Percentiles rank a stretch among this genome's conserved stretches.
Conservation (phyloP, 208 protist species). For the Leptomonas pyrrhocoris region DNA sequence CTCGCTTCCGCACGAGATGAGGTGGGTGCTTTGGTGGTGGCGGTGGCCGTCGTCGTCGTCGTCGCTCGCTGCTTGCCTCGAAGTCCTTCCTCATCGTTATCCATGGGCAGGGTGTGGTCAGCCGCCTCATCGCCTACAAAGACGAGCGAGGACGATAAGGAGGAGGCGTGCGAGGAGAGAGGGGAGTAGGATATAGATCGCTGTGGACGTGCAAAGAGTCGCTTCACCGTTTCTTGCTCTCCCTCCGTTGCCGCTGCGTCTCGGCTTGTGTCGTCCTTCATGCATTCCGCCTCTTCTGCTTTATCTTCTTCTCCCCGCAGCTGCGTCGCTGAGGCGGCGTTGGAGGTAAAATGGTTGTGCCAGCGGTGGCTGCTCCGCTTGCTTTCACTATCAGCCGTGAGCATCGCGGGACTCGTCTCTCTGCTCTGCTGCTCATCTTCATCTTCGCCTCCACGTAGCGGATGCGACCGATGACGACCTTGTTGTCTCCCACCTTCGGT, state of each 20-base stretch:
- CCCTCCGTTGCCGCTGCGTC: neutral
- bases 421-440: neutral
- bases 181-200: conserved; percentile 6
- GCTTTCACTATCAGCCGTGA: conserved; percentile 44
- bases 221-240: neutral
- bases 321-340: conserved; percentile 17
- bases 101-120: conserved; percentile 13
- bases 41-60: neutral
- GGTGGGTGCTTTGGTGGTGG: neutral
- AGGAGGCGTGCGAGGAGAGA: neutral
- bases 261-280: neutral
- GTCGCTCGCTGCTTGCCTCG: neutral
- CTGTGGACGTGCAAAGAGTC: conserved; percentile 3
- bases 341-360: conserved; percentile 18
- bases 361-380: conserved; percentile 27
- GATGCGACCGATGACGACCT: neutral
- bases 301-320: conserved; percentile 8
- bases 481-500: too few species aligned
- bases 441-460: neutral
- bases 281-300: neutral
- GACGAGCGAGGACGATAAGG: neutral
- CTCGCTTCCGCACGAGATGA: neutral
- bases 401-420: conserved; percentile 26
- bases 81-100: too few species aligned
- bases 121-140: neutral